Evolutionary conservation across 257 asterid genomes (phyloP).

Genomic region (Perilla frutescens): DNA sequence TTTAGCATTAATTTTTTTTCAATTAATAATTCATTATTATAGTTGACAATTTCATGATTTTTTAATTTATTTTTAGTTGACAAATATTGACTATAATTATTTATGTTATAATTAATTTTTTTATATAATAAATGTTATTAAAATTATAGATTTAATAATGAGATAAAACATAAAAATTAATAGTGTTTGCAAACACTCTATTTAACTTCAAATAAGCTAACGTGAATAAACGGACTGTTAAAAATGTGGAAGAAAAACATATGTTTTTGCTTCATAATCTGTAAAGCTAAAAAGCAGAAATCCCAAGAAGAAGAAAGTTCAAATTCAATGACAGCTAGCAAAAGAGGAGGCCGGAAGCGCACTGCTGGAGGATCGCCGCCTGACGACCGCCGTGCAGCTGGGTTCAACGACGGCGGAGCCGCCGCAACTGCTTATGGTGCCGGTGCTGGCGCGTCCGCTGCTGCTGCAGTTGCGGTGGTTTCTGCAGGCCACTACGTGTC

Average conservation of each 20-base stretch:
- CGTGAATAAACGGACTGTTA: neutral
- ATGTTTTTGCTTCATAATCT: slow-evolving; percentile 33
- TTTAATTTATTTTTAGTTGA: too few relatives aligned
- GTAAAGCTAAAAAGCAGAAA: slow-evolving; percentile 22
- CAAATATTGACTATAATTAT: too few relatives aligned
- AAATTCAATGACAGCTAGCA: slow-evolving; percentile 12
- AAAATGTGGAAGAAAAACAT: slow-evolving; percentile 24
- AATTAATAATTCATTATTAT: too few relatives aligned
- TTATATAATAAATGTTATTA: too few relatives aligned
- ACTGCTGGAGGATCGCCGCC: slow-evolving; percentile 9
- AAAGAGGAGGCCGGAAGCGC: slow-evolving; percentile 11
- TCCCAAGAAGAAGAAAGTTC: slow-evolving; percentile 11
- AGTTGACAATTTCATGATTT: too few relatives aligned
- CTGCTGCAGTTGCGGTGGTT: slow-evolving; percentile 3
- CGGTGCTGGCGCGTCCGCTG: slow-evolving; percentile 2
- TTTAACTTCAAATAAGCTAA: neutral
- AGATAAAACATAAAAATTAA: too few relatives aligned
- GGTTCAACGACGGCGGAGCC: slow-evolving; percentile 7
- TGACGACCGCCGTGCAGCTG: neutral
- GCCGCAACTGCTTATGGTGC: neutral
- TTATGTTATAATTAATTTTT: too few relatives aligned
- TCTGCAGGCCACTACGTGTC: slow-evolving; percentile 24
- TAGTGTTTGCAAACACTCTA: too few relatives aligned
- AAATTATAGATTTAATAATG: too few relatives aligned
- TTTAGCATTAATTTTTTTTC: too few relatives aligned